These are phyloP conservation scores for Salix arbutifolia DNA, from an alignment of 345 rosid species.

Conservation along the genomic window DNA sequence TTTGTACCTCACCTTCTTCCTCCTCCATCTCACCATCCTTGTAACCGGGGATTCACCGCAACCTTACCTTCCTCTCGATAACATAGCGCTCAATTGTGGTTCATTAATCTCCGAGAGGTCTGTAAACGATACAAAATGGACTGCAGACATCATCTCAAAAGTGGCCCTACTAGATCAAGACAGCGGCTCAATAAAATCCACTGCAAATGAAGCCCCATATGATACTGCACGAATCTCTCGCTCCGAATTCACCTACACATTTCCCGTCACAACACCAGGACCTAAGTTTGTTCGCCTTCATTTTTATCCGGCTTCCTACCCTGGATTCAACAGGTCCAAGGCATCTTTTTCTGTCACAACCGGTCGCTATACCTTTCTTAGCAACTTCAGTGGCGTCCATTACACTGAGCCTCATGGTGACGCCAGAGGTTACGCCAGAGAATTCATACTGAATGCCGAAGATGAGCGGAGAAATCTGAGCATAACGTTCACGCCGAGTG, in stretches of 20 bases:
- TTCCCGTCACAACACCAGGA: too few species aligned
- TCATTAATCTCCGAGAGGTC: not conserved
- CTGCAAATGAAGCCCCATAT: too few species aligned
- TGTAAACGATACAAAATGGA: not conserved
- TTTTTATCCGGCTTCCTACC: not conserved
- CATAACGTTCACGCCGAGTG: slow-evolving; percentile 33
- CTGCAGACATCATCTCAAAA: too few species aligned
- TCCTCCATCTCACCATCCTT: not conserved
- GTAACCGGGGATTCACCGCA: not conserved
- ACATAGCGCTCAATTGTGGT: not conserved
- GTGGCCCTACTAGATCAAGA: too few species aligned
- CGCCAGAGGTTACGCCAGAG: not conserved
- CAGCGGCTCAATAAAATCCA: too few species aligned
- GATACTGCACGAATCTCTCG: too few species aligned
- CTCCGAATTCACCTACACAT: too few species aligned
- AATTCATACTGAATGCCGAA: slow-evolving; percentile 2
- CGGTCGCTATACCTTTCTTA: slow-evolving; percentile 17
- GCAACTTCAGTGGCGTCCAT: slow-evolving; percentile 24
- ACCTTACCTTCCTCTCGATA: not conserved
- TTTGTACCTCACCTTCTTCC: not conserved
- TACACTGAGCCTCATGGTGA: not conserved
- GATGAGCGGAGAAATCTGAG: slow-evolving; percentile 11
- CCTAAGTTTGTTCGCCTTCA: too few species aligned
- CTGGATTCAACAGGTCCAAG: not conserved
- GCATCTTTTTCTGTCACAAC: slow-evolving; percentile 26